A percentile compares a stretch with the other conserved stretches of the same genome.
Evolutionary conservation across 208 protist genomes (phyloP).

Genomic region (Histomonas meleagridis): DNA sequence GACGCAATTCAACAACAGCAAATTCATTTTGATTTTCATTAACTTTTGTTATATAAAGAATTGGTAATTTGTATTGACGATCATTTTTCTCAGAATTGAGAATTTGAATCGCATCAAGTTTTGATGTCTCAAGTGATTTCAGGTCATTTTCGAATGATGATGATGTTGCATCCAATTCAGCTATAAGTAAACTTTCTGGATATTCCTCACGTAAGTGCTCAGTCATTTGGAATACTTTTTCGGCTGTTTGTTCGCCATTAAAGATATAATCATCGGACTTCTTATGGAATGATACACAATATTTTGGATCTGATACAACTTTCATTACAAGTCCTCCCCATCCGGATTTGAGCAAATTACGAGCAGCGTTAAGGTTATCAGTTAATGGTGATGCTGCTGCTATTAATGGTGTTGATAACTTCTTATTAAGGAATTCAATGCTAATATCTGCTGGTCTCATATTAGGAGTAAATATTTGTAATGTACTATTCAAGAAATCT

Average conservation of each 20-base stretch:
- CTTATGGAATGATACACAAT: neutral
- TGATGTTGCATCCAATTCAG: neutral
- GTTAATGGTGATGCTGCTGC: conserved; percentile 20
- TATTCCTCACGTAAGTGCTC: neutral
- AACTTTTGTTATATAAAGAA: neutral
- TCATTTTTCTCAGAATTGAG: too few species aligned
- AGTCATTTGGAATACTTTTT: neutral
- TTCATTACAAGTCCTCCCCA: neutral
- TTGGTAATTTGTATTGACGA: neutral
- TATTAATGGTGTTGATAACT: neutral
- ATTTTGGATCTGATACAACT: neutral
- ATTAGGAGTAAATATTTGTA: neutral
- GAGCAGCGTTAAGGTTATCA: neutral
- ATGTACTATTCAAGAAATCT: neutral
- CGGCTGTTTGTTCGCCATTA: neutral
- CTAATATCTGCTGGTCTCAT: neutral
- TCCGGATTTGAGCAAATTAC: neutral
- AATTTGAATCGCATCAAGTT: neutral
- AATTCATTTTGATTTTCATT: neutral
- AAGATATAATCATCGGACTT: neutral
- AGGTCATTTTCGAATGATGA: neutral
- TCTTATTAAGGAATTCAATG: neutral
- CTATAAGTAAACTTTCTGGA: neutral
- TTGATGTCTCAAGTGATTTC: neutral
- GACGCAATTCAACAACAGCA: neutral